Evolutionary conservation across 1,284 basidiomycete species (phyloP), one percentile per base, ranked within the genome.

Genomic region (Abortiporus biennis): DNA sequence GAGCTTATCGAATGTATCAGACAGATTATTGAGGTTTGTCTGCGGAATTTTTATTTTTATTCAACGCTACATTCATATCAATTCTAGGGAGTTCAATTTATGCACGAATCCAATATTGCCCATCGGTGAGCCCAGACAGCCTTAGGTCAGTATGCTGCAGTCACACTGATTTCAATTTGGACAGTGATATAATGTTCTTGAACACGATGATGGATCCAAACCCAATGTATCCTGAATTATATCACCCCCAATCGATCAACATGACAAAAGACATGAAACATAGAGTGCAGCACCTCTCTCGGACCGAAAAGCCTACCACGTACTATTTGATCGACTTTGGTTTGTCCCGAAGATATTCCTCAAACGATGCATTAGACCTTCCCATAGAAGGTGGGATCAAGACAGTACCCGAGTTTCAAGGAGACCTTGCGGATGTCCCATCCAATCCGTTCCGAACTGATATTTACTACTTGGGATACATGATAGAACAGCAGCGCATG

Each of bases 171-270:
- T n/a, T n/a, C n/a, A n/a, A n/a, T n/a, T n/a, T n/a, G n/a, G n/a
- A n/a, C n/a, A 72, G 71, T 2, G 68, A 72, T 42, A 57, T 56
- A 29, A 56, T 59, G 29, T 12, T 22, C 6, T 30, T 47, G n/a
- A 68, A 69, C 40, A 54, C 67, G 22, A 61, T 69, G 62, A 54
- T 66, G 42, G 64, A 66, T 37, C 54, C 60, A 0, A 40, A 42
- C 15, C 36, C 40, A 21, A 46, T 63, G 39, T 59, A 54, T 47
- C 47, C 50, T 9, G 23, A 57, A n/a, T 48, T 42, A 3, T 59
- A 47, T 33, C 61, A 64, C 43, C 61, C 61, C 5, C 22, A 42
- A 3, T 17, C 30, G 1, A 27, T 31, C 2, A 15, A 33, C 12
- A 43, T 38, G 41, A 48, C 35, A 19, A 50, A 42, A 6, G 46